Conservation (phyloP, 2,329 filamentous ascomycete species). For the Penicillium sp. region DNA sequence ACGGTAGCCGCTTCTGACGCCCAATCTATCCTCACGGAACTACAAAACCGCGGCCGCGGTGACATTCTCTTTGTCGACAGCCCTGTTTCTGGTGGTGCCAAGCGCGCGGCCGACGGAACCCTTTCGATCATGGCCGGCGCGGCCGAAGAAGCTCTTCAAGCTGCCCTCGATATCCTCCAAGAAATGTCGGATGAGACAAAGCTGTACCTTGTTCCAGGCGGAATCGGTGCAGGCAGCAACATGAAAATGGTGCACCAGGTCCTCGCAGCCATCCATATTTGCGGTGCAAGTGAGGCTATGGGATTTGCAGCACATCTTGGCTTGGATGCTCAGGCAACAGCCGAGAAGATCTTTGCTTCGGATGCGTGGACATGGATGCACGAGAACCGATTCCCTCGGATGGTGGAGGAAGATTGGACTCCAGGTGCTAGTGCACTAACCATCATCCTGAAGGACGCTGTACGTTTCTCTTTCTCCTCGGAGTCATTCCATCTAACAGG, state of each 20-base stretch:
- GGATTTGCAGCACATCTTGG: constrained; percentile 63
- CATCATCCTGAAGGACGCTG: constrained; percentile 65
- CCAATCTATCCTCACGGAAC: constrained; percentile 62
- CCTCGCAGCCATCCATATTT: constrained; percentile 66
- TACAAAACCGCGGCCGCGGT: constrained; percentile 59
- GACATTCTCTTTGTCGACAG: constrained; percentile 73
- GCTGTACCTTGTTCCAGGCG: constrained; percentile 66
- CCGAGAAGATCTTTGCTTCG: constrained; percentile 52
- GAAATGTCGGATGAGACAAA: constrained; percentile 65
- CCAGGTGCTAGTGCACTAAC: constrained; percentile 63
- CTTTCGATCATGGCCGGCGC: constrained; percentile 77
- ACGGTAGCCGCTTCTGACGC: constrained; percentile 73
- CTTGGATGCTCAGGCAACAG: constrained; percentile 53
- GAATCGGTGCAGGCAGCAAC: constrained; percentile 64
- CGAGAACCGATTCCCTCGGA: constrained; percentile 62
- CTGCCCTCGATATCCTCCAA: constrained; percentile 63
- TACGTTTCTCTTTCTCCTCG: constrained; percentile 25
- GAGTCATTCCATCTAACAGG: neutral
- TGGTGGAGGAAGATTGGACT: constrained; percentile 58
- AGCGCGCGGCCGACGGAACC: constrained; percentile 71
- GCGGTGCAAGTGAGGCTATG: constrained; percentile 64
- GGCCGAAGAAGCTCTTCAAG: constrained; percentile 60
- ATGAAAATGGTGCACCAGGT: constrained; percentile 70
- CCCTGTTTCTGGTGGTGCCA: constrained; percentile 73
- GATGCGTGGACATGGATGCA: constrained; percentile 67